Conservation (phyloP, 2,329 filamentous ascomycete genomes). For the Aspergillus sp. region DNA sequence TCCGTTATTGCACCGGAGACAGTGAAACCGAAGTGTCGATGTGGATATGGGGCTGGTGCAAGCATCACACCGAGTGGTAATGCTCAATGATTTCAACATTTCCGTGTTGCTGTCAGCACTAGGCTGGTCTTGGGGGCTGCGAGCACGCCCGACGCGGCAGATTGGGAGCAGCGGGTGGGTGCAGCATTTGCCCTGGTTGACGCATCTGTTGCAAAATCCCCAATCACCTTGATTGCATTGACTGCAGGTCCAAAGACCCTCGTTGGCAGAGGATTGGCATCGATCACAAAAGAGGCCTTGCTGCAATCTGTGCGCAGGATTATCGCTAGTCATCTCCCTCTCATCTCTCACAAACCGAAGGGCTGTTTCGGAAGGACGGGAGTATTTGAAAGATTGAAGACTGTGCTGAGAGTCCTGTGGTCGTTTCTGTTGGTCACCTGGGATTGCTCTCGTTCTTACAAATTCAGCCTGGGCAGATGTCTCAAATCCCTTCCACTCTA, state of each 20-base stretch:
- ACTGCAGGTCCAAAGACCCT: constrained; percentile 87
- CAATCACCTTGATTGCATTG: constrained; percentile 88
- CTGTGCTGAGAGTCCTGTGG: constrained; percentile 49
- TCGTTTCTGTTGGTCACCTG: constrained; percentile 19
- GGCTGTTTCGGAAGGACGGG: constrained; percentile 27
- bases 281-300: constrained; percentile 81
- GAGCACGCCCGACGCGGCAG: constrained; percentile 54
- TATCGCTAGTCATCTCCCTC: constrained; percentile 59
- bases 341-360: constrained; percentile 38
- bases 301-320: constrained; percentile 68
- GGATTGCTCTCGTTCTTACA: constrained; percentile 50
- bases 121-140: constrained; percentile 21
- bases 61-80: constrained; percentile 75
- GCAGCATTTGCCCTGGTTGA: constrained; percentile 78
- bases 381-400: constrained; percentile 42
- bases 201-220: constrained; percentile 88
- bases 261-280: constrained; percentile 72
- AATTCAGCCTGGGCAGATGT: constrained; percentile 68
- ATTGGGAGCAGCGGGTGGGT: constrained; percentile 78
- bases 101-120: constrained; percentile 37
- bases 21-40: constrained; percentile 72
- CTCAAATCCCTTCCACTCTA: constrained; percentile 87
- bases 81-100: constrained; percentile 66
- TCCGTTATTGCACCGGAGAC: constrained; percentile 72
- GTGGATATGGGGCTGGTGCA: constrained; percentile 73